A percentile compares a stretch with the other conserved stretches of the same genome.
phyloP scores from a whole-genome alignment of 805 yeast genomes.

The Candida stauntonica region DNA sequence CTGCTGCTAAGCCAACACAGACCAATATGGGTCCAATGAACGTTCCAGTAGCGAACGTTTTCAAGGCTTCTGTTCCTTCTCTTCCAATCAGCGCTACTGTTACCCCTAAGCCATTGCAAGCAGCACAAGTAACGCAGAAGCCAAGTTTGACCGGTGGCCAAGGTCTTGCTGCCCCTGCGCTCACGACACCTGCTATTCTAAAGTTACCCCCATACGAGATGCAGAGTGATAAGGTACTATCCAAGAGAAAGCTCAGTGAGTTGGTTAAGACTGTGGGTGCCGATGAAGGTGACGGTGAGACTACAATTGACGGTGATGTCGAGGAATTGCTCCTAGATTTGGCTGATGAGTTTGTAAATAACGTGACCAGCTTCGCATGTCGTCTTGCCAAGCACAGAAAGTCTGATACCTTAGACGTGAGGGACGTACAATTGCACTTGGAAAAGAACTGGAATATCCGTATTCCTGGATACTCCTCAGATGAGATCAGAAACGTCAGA shows the following conservation, averaged over 20 bases:
- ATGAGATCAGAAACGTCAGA: slow-evolving; percentile 77
- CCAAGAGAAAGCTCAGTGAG: slow-evolving; percentile 86
- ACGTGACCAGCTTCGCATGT: slow-evolving; percentile 91
- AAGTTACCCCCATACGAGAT: slow-evolving; percentile 80
- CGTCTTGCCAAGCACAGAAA: slow-evolving; percentile 92
- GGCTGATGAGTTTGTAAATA: slow-evolving; percentile 92
- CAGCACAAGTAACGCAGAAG: slow-evolving; percentile 64
- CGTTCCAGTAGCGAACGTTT: slow-evolving; percentile 28
- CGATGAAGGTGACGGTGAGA: slow-evolving; percentile 88
- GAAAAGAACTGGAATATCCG: slow-evolving; percentile 94
- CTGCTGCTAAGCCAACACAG: slow-evolving; percentile 40
- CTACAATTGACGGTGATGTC: slow-evolving; percentile 90
- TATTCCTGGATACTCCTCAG: slow-evolving; percentile 89
- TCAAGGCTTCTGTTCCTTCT: slow-evolving; percentile 48
- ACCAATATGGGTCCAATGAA: slow-evolving; percentile 23
- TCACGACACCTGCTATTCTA: slow-evolving; percentile 71
- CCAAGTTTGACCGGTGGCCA: slow-evolving; percentile 85
- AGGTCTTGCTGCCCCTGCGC: slow-evolving; percentile 63
- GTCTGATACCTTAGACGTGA: slow-evolving; percentile 78
- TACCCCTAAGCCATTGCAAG: slow-evolving; percentile 58
- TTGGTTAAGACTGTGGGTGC: slow-evolving; percentile 77
- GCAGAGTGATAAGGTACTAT: slow-evolving; percentile 75
- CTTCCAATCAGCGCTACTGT: slow-evolving; percentile 69
- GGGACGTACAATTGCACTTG: slow-evolving; percentile 86
- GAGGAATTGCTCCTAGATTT: slow-evolving; percentile 86